Base-by-base conservation (phyloP, 1,284 basidiomycete species). In the Baeospora myosura region DNA sequence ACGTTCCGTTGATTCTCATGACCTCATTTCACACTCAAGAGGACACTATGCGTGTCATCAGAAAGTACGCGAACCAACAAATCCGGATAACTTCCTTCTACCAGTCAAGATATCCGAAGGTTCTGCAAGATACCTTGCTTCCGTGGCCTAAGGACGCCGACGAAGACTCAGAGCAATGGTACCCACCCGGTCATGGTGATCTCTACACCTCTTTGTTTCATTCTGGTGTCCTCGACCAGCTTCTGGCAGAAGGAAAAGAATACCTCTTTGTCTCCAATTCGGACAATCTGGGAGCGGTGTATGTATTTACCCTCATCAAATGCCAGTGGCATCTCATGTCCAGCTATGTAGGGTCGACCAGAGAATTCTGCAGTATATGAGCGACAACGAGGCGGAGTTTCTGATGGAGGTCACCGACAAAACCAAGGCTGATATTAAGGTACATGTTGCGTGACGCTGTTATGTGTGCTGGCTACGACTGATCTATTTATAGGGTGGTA, bases 381-480 rank as follows among this genome's bases (percentile, higher is more conserved):
- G 91, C 45, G 81, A 92, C 55, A 75, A 77, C 8, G 72, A 85
- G 53, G 78, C 88, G 37, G 90, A 95, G 66, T 96, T 94, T 72
- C 64, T 96, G 61, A 95, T 96, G 92, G 95, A 98, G 69, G 92
- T 99, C 52, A 98, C 96, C 3, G 93, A 98, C 76, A 98, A 98
- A 81, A 98, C 96, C 60, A 98, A 98, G 76, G 94, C 94, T 45
- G 95, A 99, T 64, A 86, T 98, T 69, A 98, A 98, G 74, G 72
- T 63, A 46, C 21, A 46, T 46, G 20, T 24, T 18, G 26, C 21
- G 4, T 6, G 5, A 20, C 18, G 6, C 2, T 8, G 17, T 32
- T 20, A 8, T 37, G 5, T 26, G 23, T 25, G 18, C 10, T 12
- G 14, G 14, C 18, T 14, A 11, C n/a, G n/a, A n/a, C n/a, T 25